These are phyloP conservation scores for Populus alba DNA, from an alignment of 345 rosid genomes.

Conservation along the genomic window DNA sequence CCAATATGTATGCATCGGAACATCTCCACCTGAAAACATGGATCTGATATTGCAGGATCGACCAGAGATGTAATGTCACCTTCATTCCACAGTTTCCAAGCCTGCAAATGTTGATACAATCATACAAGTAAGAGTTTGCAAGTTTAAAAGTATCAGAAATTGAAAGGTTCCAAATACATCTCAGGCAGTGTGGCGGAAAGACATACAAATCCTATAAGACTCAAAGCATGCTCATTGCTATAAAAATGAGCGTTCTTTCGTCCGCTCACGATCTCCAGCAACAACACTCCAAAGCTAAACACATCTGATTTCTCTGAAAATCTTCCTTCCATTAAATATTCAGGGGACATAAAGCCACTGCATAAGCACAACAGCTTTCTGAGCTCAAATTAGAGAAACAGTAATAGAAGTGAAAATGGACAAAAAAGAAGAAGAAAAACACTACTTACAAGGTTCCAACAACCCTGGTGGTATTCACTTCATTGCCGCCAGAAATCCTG, in stretches of 20 bases:
- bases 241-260: constrained; percentile 29
- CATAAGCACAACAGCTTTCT: neutral
- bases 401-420: neutral
- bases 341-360: constrained; percentile 52
- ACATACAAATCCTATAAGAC: constrained; percentile 34
- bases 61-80: neutral
- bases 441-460: constrained; percentile 36
- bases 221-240: constrained; percentile 13
- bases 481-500: constrained; percentile 22
- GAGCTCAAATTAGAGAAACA: neutral
- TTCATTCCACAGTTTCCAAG: constrained; percentile 24
- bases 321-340: constrained; percentile 43
- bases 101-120: constrained; percentile 5
- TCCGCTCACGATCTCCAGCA: constrained; percentile 37
- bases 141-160: too few relatives aligned
- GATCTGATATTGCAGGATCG: neutral
- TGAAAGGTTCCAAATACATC: neutral
- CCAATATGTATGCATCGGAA: constrained; percentile 22
- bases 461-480: constrained; percentile 24
- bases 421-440: too few relatives aligned
- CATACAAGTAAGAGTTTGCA: neutral
- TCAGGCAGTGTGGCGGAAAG: neutral
- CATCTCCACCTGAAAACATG: neutral
- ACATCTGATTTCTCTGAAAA: constrained; percentile 39
- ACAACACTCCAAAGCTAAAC: neutral